phyloP scores from a whole-genome alignment of 2,329 filamentous ascomycete species.

The Penicillium sp. region DNA sequence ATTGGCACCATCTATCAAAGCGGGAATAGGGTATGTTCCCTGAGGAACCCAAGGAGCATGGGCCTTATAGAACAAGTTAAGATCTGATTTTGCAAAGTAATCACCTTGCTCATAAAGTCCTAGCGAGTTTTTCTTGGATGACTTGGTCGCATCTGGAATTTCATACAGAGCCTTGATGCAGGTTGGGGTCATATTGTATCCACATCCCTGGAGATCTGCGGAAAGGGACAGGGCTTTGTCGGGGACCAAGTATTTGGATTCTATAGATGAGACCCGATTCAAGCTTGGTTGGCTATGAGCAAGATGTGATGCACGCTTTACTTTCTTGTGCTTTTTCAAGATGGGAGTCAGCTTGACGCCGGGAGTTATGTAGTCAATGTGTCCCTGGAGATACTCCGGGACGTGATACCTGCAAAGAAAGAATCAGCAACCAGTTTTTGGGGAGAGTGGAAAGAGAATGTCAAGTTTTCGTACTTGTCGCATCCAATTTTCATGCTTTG shows the following conservation, averaged over 20 bases:
- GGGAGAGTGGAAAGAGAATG: too few species aligned
- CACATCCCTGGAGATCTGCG: slow-evolving; percentile 50
- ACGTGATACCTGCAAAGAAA: slow-evolving; percentile 49
- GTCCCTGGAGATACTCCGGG: slow-evolving; percentile 50
- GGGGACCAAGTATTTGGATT: slow-evolving; percentile 11
- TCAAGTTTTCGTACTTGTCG: slow-evolving; percentile 39
- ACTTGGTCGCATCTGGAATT: slow-evolving; percentile 46
- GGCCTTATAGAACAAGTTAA: slow-evolving; percentile 54
- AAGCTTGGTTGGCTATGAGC: slow-evolving; percentile 12
- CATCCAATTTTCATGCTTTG: slow-evolving; percentile 35
- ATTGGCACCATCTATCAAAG: slow-evolving; percentile 54
- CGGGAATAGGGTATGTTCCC: slow-evolving; percentile 50
- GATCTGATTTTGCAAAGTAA: slow-evolving; percentile 56
- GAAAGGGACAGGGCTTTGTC: slow-evolving; percentile 22
- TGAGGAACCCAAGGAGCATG: slow-evolving; percentile 47
- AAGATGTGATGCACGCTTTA: slow-evolving; percentile 26
- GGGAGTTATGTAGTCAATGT: slow-evolving; percentile 63
- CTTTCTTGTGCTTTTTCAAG: slow-evolving; percentile 28
- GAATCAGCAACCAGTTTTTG: background rate
- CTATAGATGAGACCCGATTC: background rate
- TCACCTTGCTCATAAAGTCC: slow-evolving; percentile 60
- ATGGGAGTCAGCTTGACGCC: slow-evolving; percentile 56
- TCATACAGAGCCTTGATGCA: slow-evolving; percentile 58
- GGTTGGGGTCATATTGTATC: slow-evolving; percentile 60
- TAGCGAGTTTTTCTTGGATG: slow-evolving; percentile 52